A percentile compares a stretch with the other conserved stretches of the same genome.
Evolutionary conservation across 257 asterid species (phyloP).

Genomic region (Fraxinus excelsior): DNA sequence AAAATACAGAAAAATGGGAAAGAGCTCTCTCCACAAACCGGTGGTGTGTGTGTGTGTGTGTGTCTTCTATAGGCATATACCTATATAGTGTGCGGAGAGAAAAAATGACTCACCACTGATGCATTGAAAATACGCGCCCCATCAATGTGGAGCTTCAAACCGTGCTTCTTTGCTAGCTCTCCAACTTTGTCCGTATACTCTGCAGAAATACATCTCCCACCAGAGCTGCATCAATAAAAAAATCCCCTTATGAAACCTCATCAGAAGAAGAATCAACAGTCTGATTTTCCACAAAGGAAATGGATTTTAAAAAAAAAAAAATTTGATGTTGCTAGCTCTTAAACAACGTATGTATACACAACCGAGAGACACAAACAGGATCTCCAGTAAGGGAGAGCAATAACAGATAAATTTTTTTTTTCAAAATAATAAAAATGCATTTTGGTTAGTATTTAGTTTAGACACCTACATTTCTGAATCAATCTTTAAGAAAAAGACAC

Average conservation of each 20-base stretch:
- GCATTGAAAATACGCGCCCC: slow-evolving; percentile 98
- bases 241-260: slow-evolving; percentile 19
- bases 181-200: slow-evolving; percentile 91
- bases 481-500: not conserved
- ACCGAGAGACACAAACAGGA: not conserved
- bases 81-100: not conserved
- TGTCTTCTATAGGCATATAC: not conserved
- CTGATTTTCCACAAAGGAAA: slow-evolving; percentile 5
- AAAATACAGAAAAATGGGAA: not conserved
- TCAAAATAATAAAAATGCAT: not conserved
- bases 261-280: not conserved
- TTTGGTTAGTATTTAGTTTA: not conserved
- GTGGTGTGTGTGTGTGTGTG: not conserved
- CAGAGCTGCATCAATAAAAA: slow-evolving; percentile 67
- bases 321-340: not conserved
- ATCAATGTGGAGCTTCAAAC: slow-evolving; percentile 91
- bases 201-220: slow-evolving; percentile 87
- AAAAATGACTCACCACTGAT: slow-evolving; percentile 69
- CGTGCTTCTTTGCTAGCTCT: slow-evolving; percentile 88
- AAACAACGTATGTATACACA: not conserved
- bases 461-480: not conserved
- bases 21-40: not conserved
- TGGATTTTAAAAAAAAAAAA: not conserved
- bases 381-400: slow-evolving; percentile 7
- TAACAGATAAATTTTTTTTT: not conserved